Evolutionary conservation across 352 stramenopile species (phyloP), one percentile per base, ranked within the genome.

Genomic region (Peronospora farinosa): DNA sequence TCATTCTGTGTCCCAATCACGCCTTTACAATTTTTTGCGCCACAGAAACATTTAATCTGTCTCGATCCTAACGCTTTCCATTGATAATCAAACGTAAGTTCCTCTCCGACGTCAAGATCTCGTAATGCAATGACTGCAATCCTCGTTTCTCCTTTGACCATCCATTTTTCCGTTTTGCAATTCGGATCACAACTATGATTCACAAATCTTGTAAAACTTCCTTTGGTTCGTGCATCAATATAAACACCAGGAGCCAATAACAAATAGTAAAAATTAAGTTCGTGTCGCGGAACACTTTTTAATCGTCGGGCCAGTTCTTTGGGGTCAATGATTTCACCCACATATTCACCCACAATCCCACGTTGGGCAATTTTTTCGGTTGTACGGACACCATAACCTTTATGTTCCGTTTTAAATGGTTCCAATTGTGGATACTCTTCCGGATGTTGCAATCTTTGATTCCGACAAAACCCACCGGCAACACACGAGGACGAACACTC

Each of bases 81-180:
- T 66, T 98, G 95, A 57, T 98, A 98, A 63, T 98, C 94, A 54
- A 98, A 98, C 36, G 79, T 96, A 23, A 98, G 67, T 56, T 98
- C 95, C 66, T 97, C 89, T 5, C 80, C 78, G 3, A 61, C 52
- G 7, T 63, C 15, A 44, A 98, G 97, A 42, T 95, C 70, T n/a
- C 77, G 75, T 46, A 97, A 72, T 9, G 94, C 88, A 46, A 97
- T 90, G 5, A 98, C 95, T 0, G 94, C 91, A 53, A 98, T 97
- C 15, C 92, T 74, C 55, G 88, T 96, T 42, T 88, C 84, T 17
- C 91, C 88, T 40, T 95, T 79, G 11, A 97, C 78, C 5, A 77
- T 92, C 74, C 96, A 97, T 43, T 98, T 97, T 63, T 98, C 87
- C 27, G 92, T 97, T 60, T 92, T 95, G 59, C 92, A 98, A 60